Evolutionary conservation across 2,329 filamentous ascomycete species (phyloP).

Genomic region (Tolypocladium album): DNA sequence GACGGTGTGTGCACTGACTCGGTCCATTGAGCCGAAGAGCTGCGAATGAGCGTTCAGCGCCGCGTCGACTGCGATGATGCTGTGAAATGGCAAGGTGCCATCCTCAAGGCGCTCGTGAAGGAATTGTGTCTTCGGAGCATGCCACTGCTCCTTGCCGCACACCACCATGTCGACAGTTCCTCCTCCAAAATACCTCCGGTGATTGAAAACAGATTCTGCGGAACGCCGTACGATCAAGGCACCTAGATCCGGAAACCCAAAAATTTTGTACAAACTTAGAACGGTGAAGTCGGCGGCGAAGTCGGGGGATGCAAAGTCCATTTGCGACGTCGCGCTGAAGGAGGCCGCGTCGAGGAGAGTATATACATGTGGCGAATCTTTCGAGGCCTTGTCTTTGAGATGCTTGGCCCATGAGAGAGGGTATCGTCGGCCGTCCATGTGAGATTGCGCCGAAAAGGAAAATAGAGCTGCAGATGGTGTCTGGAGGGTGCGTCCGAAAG

Average conservation of each 20-base stretch:
- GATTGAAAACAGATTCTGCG: constrained; percentile 51
- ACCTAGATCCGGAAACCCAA: constrained; percentile 87
- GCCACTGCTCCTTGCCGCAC: constrained; percentile 69
- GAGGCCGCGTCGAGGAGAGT: constrained; percentile 80
- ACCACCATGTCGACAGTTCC: constrained; percentile 89
- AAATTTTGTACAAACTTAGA: constrained; percentile 94
- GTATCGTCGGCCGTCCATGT: constrained; percentile 74
- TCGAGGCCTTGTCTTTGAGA: constrained; percentile 24
- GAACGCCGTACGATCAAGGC: constrained; percentile 71
- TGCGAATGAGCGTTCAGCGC: constrained; percentile 60
- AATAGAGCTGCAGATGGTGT: constrained; percentile 38
- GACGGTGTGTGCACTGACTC: constrained; percentile 60
- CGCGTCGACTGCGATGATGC: constrained; percentile 68
- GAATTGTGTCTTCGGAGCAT: constrained; percentile 59
- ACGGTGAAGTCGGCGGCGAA: constrained; percentile 73
- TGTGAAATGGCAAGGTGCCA: constrained; percentile 84
- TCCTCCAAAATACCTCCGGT: constrained; percentile 78
- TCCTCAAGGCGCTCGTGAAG: constrained; percentile 83
- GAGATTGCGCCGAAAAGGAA: constrained; percentile 84
- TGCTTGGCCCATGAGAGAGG: constrained; percentile 57
- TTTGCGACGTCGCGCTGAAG: constrained; percentile 61
- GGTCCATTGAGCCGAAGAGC: constrained; percentile 61
- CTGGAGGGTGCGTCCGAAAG: constrained; percentile 14
- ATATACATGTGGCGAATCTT: constrained; percentile 30
- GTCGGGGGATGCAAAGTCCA: constrained; percentile 55